Evolutionary conservation across 441 rosid species (phyloP).

Genomic region (Arabidopsis lyrata): DNA sequence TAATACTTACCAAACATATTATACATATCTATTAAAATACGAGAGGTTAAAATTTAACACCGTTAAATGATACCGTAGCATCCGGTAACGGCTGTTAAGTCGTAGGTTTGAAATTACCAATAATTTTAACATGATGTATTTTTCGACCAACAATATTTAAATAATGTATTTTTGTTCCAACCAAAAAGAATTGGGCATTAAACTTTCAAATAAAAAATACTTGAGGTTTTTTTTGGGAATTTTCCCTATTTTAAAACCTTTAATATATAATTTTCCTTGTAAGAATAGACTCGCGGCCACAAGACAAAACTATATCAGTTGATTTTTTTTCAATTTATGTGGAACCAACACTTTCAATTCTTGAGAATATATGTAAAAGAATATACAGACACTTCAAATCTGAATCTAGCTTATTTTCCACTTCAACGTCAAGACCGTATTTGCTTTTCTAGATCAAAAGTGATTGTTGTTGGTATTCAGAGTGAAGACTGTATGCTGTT

Average conservation of each 20-base stretch:
- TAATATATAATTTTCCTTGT: background rate
- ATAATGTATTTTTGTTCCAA: too few relatives aligned
- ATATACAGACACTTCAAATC: slow-evolving; percentile 6
- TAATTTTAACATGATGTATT: too few relatives aligned
- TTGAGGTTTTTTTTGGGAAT: too few relatives aligned
- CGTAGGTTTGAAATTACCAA: too few relatives aligned
- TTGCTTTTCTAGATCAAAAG: background rate
- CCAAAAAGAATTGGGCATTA: too few relatives aligned
- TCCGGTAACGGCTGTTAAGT: too few relatives aligned
- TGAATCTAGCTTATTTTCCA: background rate
- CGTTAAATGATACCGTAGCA: too few relatives aligned
- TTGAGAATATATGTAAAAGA: background rate
- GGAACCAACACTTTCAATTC: background rate
- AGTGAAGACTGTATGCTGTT: background rate
- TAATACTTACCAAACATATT: too few relatives aligned
- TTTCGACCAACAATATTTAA: too few relatives aligned
- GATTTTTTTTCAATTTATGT: background rate
- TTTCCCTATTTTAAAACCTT: slow-evolving; percentile 5
- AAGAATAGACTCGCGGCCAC: slow-evolving; percentile 10
- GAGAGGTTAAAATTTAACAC: too few relatives aligned
- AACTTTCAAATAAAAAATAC: too few relatives aligned
- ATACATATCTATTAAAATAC: too few relatives aligned
- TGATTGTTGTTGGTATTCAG: background rate
- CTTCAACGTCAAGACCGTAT: background rate
- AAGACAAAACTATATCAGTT: background rate